Evolutionary conservation across 2,329 filamentous ascomycete genomes (phyloP), one percentile per base, ranked within the genome.

Genomic region (Sporothrix inflata): DNA sequence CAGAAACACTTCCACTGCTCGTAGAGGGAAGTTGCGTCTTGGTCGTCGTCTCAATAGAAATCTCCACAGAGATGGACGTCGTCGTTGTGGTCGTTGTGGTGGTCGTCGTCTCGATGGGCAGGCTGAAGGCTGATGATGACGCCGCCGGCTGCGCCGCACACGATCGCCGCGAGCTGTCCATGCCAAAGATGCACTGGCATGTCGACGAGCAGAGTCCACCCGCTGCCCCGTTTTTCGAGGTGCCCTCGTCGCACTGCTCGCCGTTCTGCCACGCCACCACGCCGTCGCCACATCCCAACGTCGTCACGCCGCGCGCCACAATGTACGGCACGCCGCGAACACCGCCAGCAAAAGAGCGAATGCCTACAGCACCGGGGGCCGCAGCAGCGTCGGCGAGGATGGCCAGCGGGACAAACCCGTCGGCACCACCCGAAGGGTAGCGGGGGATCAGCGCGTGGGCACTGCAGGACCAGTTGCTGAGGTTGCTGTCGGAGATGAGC

Each of bases 381-480:
- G 16, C 34, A 2, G 40, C 47, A 0, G 63, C 70, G 70, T 81
- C 80, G 47, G 80, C 74, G 3, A 82, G 81, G 53, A 84, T 81
- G 53, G 81, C 82, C 38, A 84, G 77, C 4, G 82, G 79, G 66
- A 79, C 78, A 74, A 84, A 84, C 0, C 78, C 79, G 57, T 77
- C 76, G 19, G 78, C 65, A 1, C 81, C 81, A 0, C 76, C 77
- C 1, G 78, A 78, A 2, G 82, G 82, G 67, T 80, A 84, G 49
- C 74, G 75, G 1, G 81, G 78, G 74, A 84, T 82, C 4, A 81
- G 79, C 70, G 83, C 81, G 71, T 84, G 82, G 9, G 83, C 82
- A 67, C 80, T 82, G 73, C 82, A 84, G 49, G 79, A 79, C 82
- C 82, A 84, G 75, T 81, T 78, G 68, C 81, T 82, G 7, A 83